Base-by-base conservation (phyloP, 345 rosid species). In the Gossypium anomalum region DNA sequence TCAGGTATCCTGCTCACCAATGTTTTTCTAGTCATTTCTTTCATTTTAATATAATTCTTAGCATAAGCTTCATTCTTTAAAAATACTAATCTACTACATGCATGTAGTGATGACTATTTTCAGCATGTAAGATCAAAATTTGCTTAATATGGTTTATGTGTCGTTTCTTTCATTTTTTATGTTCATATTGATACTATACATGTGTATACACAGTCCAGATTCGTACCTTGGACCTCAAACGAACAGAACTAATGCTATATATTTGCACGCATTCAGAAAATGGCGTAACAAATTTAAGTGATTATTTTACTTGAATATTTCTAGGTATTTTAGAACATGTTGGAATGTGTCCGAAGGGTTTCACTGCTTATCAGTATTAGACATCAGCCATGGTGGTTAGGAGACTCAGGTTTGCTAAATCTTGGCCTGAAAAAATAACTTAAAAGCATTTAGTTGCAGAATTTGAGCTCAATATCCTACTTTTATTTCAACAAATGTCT, bases 1-100 rank as follows among this genome's bases (percentile, higher is more conserved):
- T 75, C 76, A 75, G 84, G 86, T 84, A 82, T 76, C 62, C 25
- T 78, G 74, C 71, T 70, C 73, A 2, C 15, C 49, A 3, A 17
- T 60, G 23, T 27, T 10, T 71, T 53, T 56, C 66, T 11, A 25
- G 27, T 17, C 41, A 3, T 60, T 1, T 20, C 8, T 3, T 45
- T 74, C 67, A 11, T 60, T 53, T 48, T 34, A 9, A 27, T 11
- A 15, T 27, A 52, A 47, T 22, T 23, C 73, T 9, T 19, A 17
- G 44, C 60, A 25, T 49, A 51, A 17, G 2, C 11, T 8, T 51
- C 47, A 17, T 69, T 49, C 64, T 59, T 23, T 59, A 1, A 59
- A 13, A 59, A 22, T 59, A 59, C 13, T 59, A 12, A 13, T 67
- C 55, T 45, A 22, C 29, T 22, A 13, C 38, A 19, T 45, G 56